Conservation (phyloP, 352 stramenopile species). For the Pythium vanterpoolii region DNA sequence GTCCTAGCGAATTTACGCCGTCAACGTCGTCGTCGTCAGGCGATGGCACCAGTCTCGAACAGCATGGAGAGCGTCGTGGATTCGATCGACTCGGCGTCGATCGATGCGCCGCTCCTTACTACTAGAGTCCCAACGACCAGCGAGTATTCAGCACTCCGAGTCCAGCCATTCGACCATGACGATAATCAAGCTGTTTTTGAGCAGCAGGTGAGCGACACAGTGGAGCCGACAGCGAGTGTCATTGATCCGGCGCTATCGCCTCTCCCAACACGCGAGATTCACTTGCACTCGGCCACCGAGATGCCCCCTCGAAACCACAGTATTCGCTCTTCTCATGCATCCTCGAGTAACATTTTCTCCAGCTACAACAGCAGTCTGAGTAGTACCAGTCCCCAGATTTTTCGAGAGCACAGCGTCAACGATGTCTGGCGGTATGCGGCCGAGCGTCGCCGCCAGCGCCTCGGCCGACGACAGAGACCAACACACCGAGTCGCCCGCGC, state of each 20-base stretch:
- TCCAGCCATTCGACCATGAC: not conserved
- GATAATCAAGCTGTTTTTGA: not conserved
- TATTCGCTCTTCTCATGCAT: not conserved
- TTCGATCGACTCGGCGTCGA: not conserved
- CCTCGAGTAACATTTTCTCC: conserved; percentile 11
- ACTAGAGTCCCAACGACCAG: not conserved
- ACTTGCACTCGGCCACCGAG: not conserved
- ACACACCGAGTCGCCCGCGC: not conserved
- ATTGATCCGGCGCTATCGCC: not conserved
- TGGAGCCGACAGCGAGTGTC: not conserved
- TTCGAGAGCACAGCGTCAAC: conserved; percentile 8
- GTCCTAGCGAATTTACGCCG: conserved; percentile 19
- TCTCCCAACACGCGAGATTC: conserved; percentile 4
- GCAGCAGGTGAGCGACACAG: not conserved
- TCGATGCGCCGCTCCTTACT: not conserved
- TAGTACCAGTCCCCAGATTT: conserved; percentile 11
- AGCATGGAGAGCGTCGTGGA: conserved; percentile 1
- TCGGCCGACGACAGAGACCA: not conserved
- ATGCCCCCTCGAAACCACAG: not conserved
- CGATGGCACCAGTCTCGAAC: not conserved
- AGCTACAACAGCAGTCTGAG: conserved; percentile 10
- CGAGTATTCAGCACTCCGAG: not conserved
- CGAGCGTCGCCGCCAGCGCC: not conserved
- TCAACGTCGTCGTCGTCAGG: conserved; percentile 12
- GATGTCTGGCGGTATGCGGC: conserved; percentile 9